These are phyloP conservation scores for Eutypella sp. DNA, from an alignment of 2,329 filamentous ascomycete genomes.

Conservation along the genomic window DNA sequence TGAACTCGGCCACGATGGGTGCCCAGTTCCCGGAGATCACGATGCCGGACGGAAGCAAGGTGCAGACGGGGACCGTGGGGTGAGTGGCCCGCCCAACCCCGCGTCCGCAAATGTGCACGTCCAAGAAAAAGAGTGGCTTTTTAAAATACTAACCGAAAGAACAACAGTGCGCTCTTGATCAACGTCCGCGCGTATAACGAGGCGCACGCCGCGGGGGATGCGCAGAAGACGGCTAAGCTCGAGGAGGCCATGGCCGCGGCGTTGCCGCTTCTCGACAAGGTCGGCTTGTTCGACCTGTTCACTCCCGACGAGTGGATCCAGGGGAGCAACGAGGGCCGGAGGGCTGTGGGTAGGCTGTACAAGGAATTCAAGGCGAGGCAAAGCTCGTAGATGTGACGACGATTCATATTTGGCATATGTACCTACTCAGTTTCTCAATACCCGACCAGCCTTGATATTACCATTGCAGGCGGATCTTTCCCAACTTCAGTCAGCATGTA, in stretches of 20 bases:
- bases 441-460: no score
- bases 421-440: no score
- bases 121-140: no score
- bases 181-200: conserved; percentile 22
- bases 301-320: conserved; percentile 21
- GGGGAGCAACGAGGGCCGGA: conserved; percentile 19
- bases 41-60: conserved; percentile 20
- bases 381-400: not conserved
- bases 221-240: conserved; percentile 9
- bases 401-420: no score
- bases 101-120: not conserved
- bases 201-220: conserved; percentile 16
- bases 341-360: conserved; percentile 17
- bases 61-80: conserved; percentile 26
- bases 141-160: no score
- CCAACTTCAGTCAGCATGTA: no score
- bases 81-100: conserved; percentile 4
- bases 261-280: conserved; percentile 18
- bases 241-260: conserved; percentile 16
- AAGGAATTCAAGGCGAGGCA: conserved; percentile 15
- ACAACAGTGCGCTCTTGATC: conserved; percentile 18
- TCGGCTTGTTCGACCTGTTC: conserved; percentile 24
- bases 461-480: no score
- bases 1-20: conserved; percentile 22
- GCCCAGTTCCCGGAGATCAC: conserved; percentile 22